These are phyloP conservation scores for Aureobasidium sp. DNA, from an alignment of 2,329 filamentous ascomycete genomes.

Conservation along the genomic window DNA sequence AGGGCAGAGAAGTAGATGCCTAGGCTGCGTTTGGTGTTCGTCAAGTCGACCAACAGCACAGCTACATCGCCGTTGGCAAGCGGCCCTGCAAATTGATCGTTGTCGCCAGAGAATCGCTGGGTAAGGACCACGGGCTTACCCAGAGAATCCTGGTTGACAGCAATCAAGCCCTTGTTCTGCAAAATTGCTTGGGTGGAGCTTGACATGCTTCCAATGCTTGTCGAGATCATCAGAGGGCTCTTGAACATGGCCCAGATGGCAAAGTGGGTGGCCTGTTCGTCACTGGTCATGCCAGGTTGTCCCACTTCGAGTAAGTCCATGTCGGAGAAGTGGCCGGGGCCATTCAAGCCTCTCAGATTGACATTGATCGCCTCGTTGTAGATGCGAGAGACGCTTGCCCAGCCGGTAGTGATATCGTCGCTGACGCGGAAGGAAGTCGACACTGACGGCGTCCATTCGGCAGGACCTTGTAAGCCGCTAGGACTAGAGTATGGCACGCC, in stretches of 20 bases:
- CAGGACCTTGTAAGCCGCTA: constrained; percentile 25
- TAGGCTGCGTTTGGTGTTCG: constrained; percentile 28
- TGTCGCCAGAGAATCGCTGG: constrained; percentile 33
- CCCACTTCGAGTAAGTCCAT: constrained; percentile 27
- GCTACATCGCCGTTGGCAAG: constrained; percentile 31
- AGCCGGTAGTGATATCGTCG: constrained; percentile 27
- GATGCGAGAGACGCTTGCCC: constrained; percentile 26
- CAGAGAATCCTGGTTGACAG: constrained; percentile 52
- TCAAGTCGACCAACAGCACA: constrained; percentile 34
- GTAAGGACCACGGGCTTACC: constrained; percentile 46
- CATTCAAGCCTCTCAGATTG: constrained; percentile 22
- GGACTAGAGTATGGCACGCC: constrained; percentile 23
- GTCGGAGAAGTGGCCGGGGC: constrained; percentile 25
- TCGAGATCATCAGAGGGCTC: constrained; percentile 25
- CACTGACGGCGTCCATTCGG: constrained; percentile 26
- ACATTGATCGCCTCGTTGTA: constrained; percentile 26
- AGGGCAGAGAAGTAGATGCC: constrained; percentile 28
- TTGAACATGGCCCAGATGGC: constrained; percentile 28
- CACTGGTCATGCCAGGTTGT: constrained; percentile 25
- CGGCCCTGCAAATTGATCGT: constrained; percentile 34
- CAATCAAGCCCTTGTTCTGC: constrained; percentile 49
- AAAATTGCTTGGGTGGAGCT: constrained; percentile 24
- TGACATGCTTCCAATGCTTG: constrained; percentile 19
- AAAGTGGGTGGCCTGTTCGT: constrained; percentile 26
- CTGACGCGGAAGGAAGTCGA: constrained; percentile 27